Conservation (phyloP, 2,329 filamentous ascomycete genomes). For the Aspergillus nomiae region DNA sequence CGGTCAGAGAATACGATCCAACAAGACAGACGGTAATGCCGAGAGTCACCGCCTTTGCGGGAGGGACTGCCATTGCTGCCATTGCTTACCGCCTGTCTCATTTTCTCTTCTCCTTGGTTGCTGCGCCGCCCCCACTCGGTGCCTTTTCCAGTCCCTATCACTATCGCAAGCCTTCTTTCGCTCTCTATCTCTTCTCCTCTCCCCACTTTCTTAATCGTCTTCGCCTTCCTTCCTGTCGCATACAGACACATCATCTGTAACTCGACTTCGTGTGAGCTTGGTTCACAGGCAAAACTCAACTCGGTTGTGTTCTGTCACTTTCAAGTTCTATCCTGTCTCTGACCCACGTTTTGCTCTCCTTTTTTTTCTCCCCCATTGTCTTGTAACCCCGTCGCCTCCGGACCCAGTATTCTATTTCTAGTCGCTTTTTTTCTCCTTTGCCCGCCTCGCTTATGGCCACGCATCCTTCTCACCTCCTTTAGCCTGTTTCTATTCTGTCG, state of each 20-base stretch:
- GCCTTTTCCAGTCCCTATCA: conserved; percentile 8
- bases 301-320: not conserved
- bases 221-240: not conserved
- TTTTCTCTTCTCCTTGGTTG: not conserved
- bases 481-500: not conserved
- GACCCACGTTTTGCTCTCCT: conserved; percentile 1
- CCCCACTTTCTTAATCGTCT: not conserved
- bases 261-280: not conserved
- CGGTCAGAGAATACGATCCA: no score
- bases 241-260: not conserved
- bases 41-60: not conserved
- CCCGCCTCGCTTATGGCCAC: conserved; percentile 25
- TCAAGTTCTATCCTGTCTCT: not conserved
- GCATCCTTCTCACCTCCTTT: conserved; percentile 16
- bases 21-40: not conserved
- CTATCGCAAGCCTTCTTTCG: not conserved
- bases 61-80: not conserved
- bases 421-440: conserved; percentile 8
- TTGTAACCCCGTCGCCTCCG: conserved; percentile 20
- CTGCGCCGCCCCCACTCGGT: conserved; percentile 6
- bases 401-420: conserved; percentile 11
- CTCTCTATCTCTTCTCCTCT: not conserved
- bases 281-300: not conserved
- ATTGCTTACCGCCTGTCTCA: not conserved
- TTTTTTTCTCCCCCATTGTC: conserved; percentile 8